Conservation (phyloP, 371 early-diverging fungal species). For the Rhizopus sp. region DNA sequence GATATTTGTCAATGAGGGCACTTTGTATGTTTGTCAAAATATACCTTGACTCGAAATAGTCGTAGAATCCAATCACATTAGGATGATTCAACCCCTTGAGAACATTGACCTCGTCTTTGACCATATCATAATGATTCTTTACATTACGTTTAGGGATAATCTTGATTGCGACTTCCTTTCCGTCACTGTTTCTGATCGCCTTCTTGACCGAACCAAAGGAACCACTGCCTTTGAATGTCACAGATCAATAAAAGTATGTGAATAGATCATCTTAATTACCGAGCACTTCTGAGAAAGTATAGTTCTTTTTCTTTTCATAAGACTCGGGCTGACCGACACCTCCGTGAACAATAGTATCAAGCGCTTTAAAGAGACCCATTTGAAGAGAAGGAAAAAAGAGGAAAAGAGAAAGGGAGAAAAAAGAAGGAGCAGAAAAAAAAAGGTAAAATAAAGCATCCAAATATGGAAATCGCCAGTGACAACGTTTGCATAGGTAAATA, state of each 20-base stretch:
- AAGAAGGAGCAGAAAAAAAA: not conserved
- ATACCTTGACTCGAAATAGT: slow-evolving; percentile 74
- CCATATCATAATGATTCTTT: slow-evolving; percentile 69
- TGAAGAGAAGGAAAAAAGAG: not conserved
- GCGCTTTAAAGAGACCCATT: slow-evolving; percentile 22
- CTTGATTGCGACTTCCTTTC: slow-evolving; percentile 72
- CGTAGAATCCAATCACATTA: slow-evolving; percentile 78
- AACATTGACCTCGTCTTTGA: slow-evolving; percentile 70
- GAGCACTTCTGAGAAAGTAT: slow-evolving; percentile 59
- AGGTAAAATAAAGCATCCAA: slow-evolving; percentile 1
- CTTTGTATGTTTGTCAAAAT: not conserved
- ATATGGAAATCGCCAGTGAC: slow-evolving; percentile 57
- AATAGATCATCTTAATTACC: slow-evolving; percentile 34
- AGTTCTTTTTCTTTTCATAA: slow-evolving; percentile 69
- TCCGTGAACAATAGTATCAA: slow-evolving; percentile 23
- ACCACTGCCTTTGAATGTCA: slow-evolving; percentile 57
- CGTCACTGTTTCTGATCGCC: slow-evolving; percentile 54
- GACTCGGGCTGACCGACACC: slow-evolving; percentile 56
- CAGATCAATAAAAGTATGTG: not conserved
- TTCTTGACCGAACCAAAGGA: slow-evolving; percentile 77
- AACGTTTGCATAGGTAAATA: slow-evolving; percentile 48
- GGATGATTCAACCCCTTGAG: slow-evolving; percentile 72
- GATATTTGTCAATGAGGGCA: not conserved
- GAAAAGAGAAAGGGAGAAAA: slow-evolving; percentile 8
- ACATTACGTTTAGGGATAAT: slow-evolving; percentile 71